Base-by-base conservation (phyloP, 495 filamentous ascomycete species). In the Podospora australis region DNA sequence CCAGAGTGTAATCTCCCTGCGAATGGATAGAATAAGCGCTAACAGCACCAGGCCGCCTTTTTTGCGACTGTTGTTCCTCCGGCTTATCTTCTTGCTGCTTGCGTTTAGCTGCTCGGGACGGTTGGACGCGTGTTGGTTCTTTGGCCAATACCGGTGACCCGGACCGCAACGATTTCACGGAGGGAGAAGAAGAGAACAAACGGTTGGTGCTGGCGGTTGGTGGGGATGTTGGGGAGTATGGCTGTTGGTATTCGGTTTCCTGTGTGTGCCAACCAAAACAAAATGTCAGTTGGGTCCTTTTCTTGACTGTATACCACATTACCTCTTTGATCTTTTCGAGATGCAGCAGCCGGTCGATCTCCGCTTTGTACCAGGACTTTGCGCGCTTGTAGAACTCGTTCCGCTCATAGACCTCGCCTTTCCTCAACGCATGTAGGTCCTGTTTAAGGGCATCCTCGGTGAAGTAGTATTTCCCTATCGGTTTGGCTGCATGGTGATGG, bases 331-430 rank as follows among this genome's bases (percentile, higher is more conserved):
- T 35, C 8, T 5, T 39, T 7, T 54, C 39, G 0, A 44, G 22
- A 17, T 63, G 55, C 4, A 53, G 2, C 2, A 47, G 22, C 0
- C 63, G 55, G 36, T 61, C 56, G 6, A 62, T 53, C 41, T 64
- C 60, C 36, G 58, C 58, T 41, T 62, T 66, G 52, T 62, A 66
- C 63, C 63, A 66, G 6, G 58, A 49, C 29, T 45, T 51, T 0
- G 51, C 58, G 0, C 60, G 53, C n/a, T 35, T 44, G 28, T 51
- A 53, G 35, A 66, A 66, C 22, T 64, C 60, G 1, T 49, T 30
- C 10, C 20, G 22, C 6, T 16, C 19, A 44, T 64, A 62, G 5
- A 59, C 8, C 0, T 52, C 48, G 6, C 58, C 51, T 26, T 16
- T 48, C 19, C 41, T 53, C 5, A 63, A 50, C 20, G 62, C 55